Base-by-base conservation (phyloP, 768 basidiomycete species). In the Lactarius tabidus region DNA sequence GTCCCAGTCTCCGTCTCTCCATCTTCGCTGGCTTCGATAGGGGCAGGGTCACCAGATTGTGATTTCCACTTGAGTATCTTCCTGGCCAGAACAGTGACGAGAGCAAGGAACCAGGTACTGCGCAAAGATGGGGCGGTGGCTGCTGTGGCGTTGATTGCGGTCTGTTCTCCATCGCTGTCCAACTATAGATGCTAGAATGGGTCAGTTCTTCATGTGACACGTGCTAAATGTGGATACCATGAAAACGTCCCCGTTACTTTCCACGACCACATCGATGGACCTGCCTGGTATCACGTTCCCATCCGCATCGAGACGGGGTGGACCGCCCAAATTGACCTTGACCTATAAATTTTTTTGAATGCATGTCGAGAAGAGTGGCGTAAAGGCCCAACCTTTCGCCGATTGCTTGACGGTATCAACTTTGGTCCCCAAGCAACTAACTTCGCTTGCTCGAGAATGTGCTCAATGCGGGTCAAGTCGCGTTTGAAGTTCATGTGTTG, bases 361-460 rank as follows among this genome's bases (percentile, higher is more conserved):
- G 18, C 38, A 51, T 54, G 20, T 41, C 54, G 28, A 54, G 17
- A 14, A 56, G 39, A 59, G 29, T 36, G 56, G 51, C 51, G 29
- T 60, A 28, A 56, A 62, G 64, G 78, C 33, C 31, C 20, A 65
- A 89, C 92, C 81, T 92, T 94, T 70, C 87, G 83, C 73, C 80
- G 82, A 63, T 84, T 87, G 65, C 81, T 80, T 29, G 81, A 56
- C 1, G 88, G 90, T 18, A 81, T 77, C 77, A 88, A 74, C 72
- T 89, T 91, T 4, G 88, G 81, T 14, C 93, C 93, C 92, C 93
- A 95, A 8, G 93, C 93, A 14, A 86, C 82, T 45, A 81, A 69
- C 63, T 82, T 82, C n/a, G 93, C 93, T 55, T 86, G 82, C 52
- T 70, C 69, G 6, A 84, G 76, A 69, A 89, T 83, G 48, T 76